These are phyloP conservation scores for Heterobasidion parviporum DNA, from an alignment of 1,284 basidiomycete species.

Conservation along the genomic window DNA sequence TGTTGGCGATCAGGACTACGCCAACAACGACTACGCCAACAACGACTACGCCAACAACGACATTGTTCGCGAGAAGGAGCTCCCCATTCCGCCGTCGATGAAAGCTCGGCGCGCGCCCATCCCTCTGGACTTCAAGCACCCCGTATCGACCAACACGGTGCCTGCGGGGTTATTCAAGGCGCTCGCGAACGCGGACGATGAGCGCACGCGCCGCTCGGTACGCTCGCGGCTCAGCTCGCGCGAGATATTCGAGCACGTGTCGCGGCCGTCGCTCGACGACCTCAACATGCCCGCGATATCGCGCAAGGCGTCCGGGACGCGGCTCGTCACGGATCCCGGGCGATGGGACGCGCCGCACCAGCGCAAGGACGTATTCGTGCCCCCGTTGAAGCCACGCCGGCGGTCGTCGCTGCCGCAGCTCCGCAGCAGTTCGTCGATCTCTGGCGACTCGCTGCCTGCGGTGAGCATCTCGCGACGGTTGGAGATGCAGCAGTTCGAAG, in stretches of 20 bases:
- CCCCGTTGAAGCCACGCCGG: constrained; percentile 28
- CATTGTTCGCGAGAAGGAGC: background rate
- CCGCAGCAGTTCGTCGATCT: constrained; percentile 29
- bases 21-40: constrained; percentile 14
- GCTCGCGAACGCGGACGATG: constrained; percentile 49
- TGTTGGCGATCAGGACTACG: constrained; percentile 15
- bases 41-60: constrained; percentile 16
- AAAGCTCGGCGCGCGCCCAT: constrained; percentile 66
- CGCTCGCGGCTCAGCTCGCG: constrained; percentile 68
- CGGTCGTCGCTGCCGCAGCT: constrained; percentile 58
- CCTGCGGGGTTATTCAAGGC: constrained; percentile 81
- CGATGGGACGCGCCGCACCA: constrained; percentile 21
- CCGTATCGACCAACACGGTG: constrained; percentile 64
- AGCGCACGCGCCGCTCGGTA: constrained; percentile 56
- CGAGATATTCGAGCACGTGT: constrained; percentile 53
- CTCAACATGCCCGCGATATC: constrained; percentile 61
- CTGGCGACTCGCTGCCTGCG: constrained; percentile 35
- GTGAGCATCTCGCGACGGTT: constrained; percentile 47
- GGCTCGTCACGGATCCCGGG: constrained; percentile 50
- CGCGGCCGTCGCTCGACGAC: constrained; percentile 67
- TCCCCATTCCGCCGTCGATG: constrained; percentile 26
- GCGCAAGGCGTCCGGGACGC: constrained; percentile 39
- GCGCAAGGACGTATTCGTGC: constrained; percentile 40
- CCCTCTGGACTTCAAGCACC: constrained; percentile 73
- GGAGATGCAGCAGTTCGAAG: constrained; percentile 51